Evolutionary conservation across 257 asterid species (phyloP), one percentile per base, ranked within the genome.

Genomic region (Lycium ferocissimum): DNA sequence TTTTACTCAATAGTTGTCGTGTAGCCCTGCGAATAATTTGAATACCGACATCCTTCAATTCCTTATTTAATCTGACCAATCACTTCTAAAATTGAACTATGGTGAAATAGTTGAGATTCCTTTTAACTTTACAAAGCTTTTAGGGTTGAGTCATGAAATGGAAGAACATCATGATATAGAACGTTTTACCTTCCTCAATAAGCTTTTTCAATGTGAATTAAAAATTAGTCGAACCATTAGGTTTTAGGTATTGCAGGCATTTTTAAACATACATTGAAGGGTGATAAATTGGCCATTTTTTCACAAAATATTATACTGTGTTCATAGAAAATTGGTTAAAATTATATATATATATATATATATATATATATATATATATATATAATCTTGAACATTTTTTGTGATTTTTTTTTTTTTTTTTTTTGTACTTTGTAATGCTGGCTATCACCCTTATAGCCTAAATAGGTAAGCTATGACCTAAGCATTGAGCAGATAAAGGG

Each of bases 401-500:
- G n/a, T n/a, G n/a, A n/a, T n/a, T n/a, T n/a, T n/a, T n/a, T n/a
- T n/a, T n/a, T n/a, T n/a, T n/a, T n/a, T n/a, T n/a, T 37, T 53
- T 14, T 17, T 86, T 0, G 43, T 47, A 12, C 61, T 20, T 70
- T 83, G 80, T 59, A 70, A 45, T 73, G 59, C 26, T 73, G 79
- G 86, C 66, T 13, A 62, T 76, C 79, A 53, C 22, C 76, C 63
- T 83, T 86, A 67, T 33, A 13, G 83, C 83, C 75, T 51, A 75
- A 87, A 85, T 59, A 70, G 58, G 83, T 45, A 82, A 84, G 70
- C 84, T 82, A 82, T 81, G 83, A 53, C 81, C 85, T 82, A 43
- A 61, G 37, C 22, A 22, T 58, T 57, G 40, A 73, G 83, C 82
- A 79, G 51, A 82, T 61, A 87, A 56, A 80, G 62, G 80, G 72